phyloP scores from a whole-genome alignment of 106 monocot species.

The Vanilla planifolia region DNA sequence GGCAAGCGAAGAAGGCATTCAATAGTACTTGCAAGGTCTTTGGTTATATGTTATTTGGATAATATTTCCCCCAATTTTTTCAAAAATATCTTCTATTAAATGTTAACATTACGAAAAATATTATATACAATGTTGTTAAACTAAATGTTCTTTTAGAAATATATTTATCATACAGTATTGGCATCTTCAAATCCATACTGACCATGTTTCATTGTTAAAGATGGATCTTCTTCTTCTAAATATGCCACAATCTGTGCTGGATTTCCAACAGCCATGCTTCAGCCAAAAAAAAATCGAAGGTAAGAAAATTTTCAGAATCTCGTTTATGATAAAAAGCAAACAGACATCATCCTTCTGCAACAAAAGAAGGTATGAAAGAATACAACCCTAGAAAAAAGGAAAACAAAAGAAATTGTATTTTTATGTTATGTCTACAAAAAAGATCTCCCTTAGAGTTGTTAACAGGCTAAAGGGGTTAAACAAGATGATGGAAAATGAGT shows the following conservation, averaged over 20 bases:
- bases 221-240: constrained; percentile 61
- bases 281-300: constrained; percentile 17
- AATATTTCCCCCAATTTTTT: too few relatives aligned
- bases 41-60: not conserved
- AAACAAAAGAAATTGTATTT: not conserved
- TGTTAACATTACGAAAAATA: too few relatives aligned
- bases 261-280: constrained; percentile 72
- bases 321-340: not conserved
- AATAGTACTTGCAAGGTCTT: not conserved
- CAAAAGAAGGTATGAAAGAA: not conserved
- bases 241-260: constrained; percentile 64
- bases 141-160: too few relatives aligned
- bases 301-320: not conserved
- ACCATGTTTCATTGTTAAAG: constrained; percentile 87
- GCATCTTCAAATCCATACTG: constrained; percentile 10
- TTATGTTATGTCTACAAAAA: not conserved
- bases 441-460: too few relatives aligned
- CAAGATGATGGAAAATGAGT: too few relatives aligned
- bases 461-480: too few relatives aligned
- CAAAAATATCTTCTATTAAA: too few relatives aligned
- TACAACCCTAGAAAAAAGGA: not conserved
- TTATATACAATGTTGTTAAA: too few relatives aligned
- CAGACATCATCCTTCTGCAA: too few relatives aligned
- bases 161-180: too few relatives aligned
- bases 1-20: constrained; percentile 2